These are phyloP conservation scores for Jamesozyma spencerorum DNA, from an alignment of 805 yeast genomes.

Conservation along the genomic window DNA sequence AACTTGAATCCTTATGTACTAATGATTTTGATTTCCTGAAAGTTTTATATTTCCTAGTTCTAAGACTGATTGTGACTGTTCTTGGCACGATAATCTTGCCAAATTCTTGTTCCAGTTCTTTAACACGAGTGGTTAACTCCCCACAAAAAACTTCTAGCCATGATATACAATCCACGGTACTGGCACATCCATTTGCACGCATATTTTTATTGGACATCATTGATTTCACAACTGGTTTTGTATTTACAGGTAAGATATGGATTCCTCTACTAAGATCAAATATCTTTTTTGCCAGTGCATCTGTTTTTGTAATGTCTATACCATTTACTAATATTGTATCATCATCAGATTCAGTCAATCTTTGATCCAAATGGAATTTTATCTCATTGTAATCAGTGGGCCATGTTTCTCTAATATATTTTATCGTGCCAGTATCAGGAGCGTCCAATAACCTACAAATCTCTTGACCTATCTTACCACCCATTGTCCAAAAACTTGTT, in stretches of 20 bases:
- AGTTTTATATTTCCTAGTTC: constrained; percentile 18
- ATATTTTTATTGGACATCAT: constrained; percentile 88
- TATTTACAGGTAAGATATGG: constrained; percentile 42
- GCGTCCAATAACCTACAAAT: constrained; percentile 42
- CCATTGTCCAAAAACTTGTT: constrained; percentile 79
- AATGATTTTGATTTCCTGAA: constrained; percentile 19
- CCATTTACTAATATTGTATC: too few species aligned
- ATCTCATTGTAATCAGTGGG: constrained; percentile 32
- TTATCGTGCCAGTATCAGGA: constrained; percentile 41
- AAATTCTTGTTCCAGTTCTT: constrained; percentile 61
- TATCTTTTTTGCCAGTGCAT: constrained; percentile 43
- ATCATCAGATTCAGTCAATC: constrained; percentile 3
- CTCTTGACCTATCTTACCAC: constrained; percentile 75
- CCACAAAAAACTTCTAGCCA: constrained; percentile 84
- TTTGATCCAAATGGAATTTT: constrained; percentile 12
- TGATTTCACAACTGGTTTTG: constrained; percentile 59
- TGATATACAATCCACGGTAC: constrained; percentile 46
- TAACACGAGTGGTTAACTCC: constrained; percentile 60
- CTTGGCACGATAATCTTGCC: constrained; percentile 35
- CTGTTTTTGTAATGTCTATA: constrained; percentile 35
- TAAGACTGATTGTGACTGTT: constrained; percentile 36
- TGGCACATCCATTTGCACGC: constrained; percentile 43
- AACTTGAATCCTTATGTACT: constrained; percentile 6
- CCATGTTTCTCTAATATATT: constrained; percentile 43
- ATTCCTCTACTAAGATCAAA: constrained; percentile 59